A percentile compares a stretch with the other conserved stretches of the same genome.
Evolutionary conservation across 2,329 filamentous ascomycete species (phyloP).

Genomic region (Aspergillus candidus): DNA sequence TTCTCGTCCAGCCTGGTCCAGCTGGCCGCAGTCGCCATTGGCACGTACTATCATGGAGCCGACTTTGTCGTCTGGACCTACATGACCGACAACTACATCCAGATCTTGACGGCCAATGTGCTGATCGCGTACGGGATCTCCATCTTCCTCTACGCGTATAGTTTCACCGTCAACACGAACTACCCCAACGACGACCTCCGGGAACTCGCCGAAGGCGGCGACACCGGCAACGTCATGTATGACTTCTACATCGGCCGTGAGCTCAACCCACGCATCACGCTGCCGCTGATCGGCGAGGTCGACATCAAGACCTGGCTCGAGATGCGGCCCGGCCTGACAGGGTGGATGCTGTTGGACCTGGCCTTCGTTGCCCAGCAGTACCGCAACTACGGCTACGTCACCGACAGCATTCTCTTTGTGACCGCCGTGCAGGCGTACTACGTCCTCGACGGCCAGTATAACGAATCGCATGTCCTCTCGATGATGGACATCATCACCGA

Average conservation of each 20-base stretch:
- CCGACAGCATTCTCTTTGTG: conserved; percentile 75
- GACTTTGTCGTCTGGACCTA: conserved; percentile 82
- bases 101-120: conserved; percentile 74
- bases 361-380: conserved; percentile 81
- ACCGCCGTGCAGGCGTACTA: conserved; percentile 70
- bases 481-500: conserved; percentile 89
- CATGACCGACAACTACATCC: conserved; percentile 80
- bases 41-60: conserved; percentile 67
- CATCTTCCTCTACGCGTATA: conserved; percentile 69
- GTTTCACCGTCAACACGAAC: conserved; percentile 59
- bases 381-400: conserved; percentile 69
- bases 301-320: conserved; percentile 87
- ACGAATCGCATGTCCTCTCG: conserved; percentile 78
- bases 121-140: conserved; percentile 66
- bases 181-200: conserved; percentile 62
- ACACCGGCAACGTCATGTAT: conserved; percentile 75
- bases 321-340: conserved; percentile 76
- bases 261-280: conserved; percentile 71
- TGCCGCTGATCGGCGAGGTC: conserved; percentile 52
- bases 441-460: conserved; percentile 72
- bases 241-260: conserved; percentile 94
- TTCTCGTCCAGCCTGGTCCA: conserved; percentile 65
- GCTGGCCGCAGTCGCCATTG: conserved; percentile 60
- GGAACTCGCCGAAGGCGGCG: conserved; percentile 71
- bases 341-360: conserved; percentile 76